phyloP scores from a whole-genome alignment of 768 basidiomycete genomes.

The Kwoniella sp. region DNA sequence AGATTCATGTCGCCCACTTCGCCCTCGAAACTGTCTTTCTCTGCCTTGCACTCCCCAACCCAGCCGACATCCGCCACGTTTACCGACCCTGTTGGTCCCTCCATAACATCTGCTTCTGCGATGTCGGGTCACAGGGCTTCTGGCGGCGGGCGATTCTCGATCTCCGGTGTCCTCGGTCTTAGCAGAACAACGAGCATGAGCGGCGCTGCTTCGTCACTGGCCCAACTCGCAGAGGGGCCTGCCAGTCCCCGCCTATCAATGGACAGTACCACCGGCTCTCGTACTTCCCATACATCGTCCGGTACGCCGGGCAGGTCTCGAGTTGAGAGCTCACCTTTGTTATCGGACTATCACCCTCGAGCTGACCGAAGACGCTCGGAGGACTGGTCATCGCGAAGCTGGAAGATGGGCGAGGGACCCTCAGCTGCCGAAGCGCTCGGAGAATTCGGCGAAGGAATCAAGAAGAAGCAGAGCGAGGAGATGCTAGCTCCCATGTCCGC shows the following conservation, averaged over 20 bases:
- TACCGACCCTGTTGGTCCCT: slow-evolving; percentile 37
- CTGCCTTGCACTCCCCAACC: slow-evolving; percentile 40
- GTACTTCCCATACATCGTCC: background rate
- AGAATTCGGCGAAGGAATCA: slow-evolving; percentile 48
- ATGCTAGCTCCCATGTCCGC: slow-evolving; percentile 26
- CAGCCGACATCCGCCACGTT: slow-evolving; percentile 38
- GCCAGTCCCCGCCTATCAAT: slow-evolving; percentile 11
- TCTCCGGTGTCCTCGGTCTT: slow-evolving; percentile 47
- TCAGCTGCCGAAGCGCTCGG: slow-evolving; percentile 42
- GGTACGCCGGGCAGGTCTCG: slow-evolving; percentile 13
- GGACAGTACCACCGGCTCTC: background rate
- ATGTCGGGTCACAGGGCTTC: slow-evolving; percentile 31
- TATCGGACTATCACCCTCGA: background rate
- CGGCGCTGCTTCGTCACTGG: slow-evolving; percentile 35
- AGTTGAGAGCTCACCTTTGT: slow-evolving; percentile 27
- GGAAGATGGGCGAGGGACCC: slow-evolving; percentile 49
- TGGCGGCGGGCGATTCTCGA: slow-evolving; percentile 43
- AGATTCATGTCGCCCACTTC: slow-evolving; percentile 35
- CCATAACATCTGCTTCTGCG: slow-evolving; percentile 34
- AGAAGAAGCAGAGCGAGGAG: slow-evolving; percentile 38
- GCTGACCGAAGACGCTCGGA: slow-evolving; percentile 35
- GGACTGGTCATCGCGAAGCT: slow-evolving; percentile 42
- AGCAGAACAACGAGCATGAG: slow-evolving; percentile 27
- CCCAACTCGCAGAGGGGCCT: slow-evolving; percentile 37
- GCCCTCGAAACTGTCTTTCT: slow-evolving; percentile 36